phyloP scores from a whole-genome alignment of 2,329 filamentous ascomycete genomes.

The Teratosphaeria destructans region DNA sequence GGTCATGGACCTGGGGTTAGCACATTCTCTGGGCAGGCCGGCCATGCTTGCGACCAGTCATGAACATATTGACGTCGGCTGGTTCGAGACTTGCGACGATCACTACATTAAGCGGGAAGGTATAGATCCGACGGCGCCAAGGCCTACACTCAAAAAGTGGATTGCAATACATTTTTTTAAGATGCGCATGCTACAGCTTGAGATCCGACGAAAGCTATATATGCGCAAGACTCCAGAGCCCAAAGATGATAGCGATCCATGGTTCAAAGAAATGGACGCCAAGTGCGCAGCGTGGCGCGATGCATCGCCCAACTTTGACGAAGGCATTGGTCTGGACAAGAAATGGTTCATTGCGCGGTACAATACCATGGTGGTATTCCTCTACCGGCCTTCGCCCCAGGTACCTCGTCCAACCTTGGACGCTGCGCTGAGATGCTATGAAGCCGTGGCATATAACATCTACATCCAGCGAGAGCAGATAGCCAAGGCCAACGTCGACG shows the following conservation, averaged over 20 bases:
- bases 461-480: constrained; percentile 72
- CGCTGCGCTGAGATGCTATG: constrained; percentile 74
- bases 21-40: constrained; percentile 79
- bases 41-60: constrained; percentile 72
- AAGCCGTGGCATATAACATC: constrained; percentile 73
- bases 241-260: constrained; percentile 69
- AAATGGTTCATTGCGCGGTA: constrained; percentile 55
- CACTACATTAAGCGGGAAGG: constrained; percentile 69
- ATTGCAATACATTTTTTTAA: constrained; percentile 89
- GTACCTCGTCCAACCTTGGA: constrained; percentile 70
- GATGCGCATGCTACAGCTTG: constrained; percentile 77
- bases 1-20: constrained; percentile 79
- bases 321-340: constrained; percentile 61
- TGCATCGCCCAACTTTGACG: constrained; percentile 60
- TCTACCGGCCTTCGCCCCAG: constrained; percentile 86
- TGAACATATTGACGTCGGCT: constrained; percentile 75
- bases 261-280: constrained; percentile 71
- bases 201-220: constrained; percentile 78
- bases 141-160: constrained; percentile 67
- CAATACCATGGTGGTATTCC: constrained; percentile 78
- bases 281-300: constrained; percentile 74
- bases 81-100: constrained; percentile 75
- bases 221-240: constrained; percentile 71
- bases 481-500: constrained; percentile 61
- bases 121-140: constrained; percentile 56